phyloP scores from a whole-genome alignment of 805 yeast species.

The Wickerhamomyces chambardii region DNA sequence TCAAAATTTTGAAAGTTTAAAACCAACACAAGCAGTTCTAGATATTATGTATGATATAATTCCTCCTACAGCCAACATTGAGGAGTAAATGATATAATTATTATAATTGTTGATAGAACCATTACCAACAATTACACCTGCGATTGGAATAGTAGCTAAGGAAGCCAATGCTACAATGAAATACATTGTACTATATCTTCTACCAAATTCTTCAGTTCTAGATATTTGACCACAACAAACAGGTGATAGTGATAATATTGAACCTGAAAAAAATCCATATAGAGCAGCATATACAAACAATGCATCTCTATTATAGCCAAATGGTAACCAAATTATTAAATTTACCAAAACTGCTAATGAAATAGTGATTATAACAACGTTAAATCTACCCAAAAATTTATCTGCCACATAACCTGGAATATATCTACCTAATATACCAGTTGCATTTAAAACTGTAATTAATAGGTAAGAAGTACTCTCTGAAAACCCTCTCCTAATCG shows the following conservation, averaged over 20 bases:
- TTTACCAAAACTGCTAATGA: slow-evolving; percentile 23
- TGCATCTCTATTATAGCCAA: slow-evolving; percentile 24
- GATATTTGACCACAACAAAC: slow-evolving; percentile 53
- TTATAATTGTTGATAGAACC: slow-evolving; percentile 24
- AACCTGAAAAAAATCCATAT: slow-evolving; percentile 49
- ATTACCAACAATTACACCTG: slow-evolving; percentile 36
- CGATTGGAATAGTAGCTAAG: slow-evolving; percentile 38
- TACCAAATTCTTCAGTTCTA: slow-evolving; percentile 43
- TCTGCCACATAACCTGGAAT: slow-evolving; percentile 38
- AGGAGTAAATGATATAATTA: slow-evolving; percentile 34
- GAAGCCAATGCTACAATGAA: slow-evolving; percentile 44
- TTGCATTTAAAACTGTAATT: slow-evolving; percentile 35
- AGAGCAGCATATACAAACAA: slow-evolving; percentile 35
- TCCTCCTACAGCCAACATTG: slow-evolving; percentile 29
- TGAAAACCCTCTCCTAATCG: slow-evolving; percentile 36
- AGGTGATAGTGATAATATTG: slow-evolving; percentile 49
- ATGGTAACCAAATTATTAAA: slow-evolving; percentile 33
- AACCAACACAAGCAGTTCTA: slow-evolving; percentile 35
- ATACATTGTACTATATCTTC: slow-evolving; percentile 48
- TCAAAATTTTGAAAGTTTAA: slow-evolving; percentile 24
- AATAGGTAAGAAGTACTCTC: slow-evolving; percentile 34
- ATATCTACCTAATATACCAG: slow-evolving; percentile 37
- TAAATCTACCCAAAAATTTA: slow-evolving; percentile 38
- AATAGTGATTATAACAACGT: slow-evolving; percentile 33
- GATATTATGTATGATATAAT: slow-evolving; percentile 28